Percentiles rank a stretch among this genome's conserved stretches.
phyloP scores from a whole-genome alignment of 441 rosid species.

The Flueggea neowawraea region DNA sequence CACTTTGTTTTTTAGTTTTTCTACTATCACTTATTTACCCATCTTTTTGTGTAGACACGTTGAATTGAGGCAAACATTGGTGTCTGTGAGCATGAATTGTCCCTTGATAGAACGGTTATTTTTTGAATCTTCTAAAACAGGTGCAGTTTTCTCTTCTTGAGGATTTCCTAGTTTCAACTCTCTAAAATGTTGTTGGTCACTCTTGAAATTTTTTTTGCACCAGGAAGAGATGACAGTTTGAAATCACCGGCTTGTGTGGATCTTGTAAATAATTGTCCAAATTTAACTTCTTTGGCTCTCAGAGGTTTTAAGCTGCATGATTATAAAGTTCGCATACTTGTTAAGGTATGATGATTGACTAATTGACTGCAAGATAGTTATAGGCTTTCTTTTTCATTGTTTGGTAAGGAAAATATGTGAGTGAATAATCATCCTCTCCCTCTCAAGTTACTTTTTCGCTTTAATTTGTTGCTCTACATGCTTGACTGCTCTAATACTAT shows the following conservation, averaged over 20 bases:
- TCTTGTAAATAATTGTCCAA: constrained; percentile 63
- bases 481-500: too few relatives aligned
- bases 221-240: constrained; percentile 69
- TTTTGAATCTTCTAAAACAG: constrained; percentile 56
- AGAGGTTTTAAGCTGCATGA: constrained; percentile 72
- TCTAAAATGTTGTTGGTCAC: constrained; percentile 16
- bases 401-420: too few relatives aligned
- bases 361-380: neutral
- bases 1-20: constrained; percentile 4
- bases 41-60: constrained; percentile 32
- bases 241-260: constrained; percentile 60
- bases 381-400: too few relatives aligned
- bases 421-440: too few relatives aligned
- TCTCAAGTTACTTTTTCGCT: too few relatives aligned
- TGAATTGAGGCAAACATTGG: constrained; percentile 63
- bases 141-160: constrained; percentile 23
- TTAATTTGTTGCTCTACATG: too few relatives aligned
- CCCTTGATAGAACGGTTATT: constrained; percentile 71
- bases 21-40: neutral
- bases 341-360: constrained; percentile 38
- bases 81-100: constrained; percentile 54
- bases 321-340: constrained; percentile 51
- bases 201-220: constrained; percentile 16
- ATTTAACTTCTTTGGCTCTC: constrained; percentile 64
- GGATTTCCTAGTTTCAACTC: constrained; percentile 11